phyloP scores from a whole-genome alignment of 768 basidiomycete genomes.

The Suillus occidentalis region DNA sequence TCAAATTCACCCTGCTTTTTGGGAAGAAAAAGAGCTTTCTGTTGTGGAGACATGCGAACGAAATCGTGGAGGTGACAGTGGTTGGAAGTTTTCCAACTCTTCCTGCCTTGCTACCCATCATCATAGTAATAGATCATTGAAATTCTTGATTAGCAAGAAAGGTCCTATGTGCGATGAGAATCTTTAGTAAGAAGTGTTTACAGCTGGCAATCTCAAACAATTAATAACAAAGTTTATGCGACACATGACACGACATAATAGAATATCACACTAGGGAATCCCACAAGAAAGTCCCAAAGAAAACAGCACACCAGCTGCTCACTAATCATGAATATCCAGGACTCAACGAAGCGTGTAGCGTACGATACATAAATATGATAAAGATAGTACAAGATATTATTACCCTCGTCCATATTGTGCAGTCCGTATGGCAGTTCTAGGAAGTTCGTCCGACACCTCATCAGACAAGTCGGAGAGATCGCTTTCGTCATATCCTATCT shows the following conservation, averaged over 20 bases:
- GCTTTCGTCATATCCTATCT: conserved; percentile 14
- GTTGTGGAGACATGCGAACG: conserved; percentile 28
- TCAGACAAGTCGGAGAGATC: conserved; percentile 27
- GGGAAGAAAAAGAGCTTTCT: conserved; percentile 29
- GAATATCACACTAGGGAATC: neutral
- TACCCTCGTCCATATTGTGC: conserved; percentile 16
- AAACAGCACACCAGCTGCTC: neutral
- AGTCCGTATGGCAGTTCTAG: conserved; percentile 16
- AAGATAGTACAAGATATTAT: conserved; percentile 27
- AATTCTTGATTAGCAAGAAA: neutral
- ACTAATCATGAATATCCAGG: neutral
- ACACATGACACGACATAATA: neutral
- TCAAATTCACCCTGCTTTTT: conserved; percentile 30
- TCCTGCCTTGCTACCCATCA: neutral
- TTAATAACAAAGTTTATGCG: neutral
- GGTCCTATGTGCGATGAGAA: neutral
- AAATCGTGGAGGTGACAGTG: neutral
- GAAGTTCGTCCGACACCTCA: conserved; percentile 29
- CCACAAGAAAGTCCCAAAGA: neutral
- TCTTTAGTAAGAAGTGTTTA: neutral
- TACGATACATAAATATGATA: conserved; percentile 33
- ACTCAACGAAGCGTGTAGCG: conserved; percentile 12
- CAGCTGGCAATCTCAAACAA: too few species aligned
- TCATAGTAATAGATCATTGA: neutral
- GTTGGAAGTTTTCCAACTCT: neutral